Base-by-base conservation (phyloP, 345 rosid species). In the Hirschfeldia incana region DNA sequence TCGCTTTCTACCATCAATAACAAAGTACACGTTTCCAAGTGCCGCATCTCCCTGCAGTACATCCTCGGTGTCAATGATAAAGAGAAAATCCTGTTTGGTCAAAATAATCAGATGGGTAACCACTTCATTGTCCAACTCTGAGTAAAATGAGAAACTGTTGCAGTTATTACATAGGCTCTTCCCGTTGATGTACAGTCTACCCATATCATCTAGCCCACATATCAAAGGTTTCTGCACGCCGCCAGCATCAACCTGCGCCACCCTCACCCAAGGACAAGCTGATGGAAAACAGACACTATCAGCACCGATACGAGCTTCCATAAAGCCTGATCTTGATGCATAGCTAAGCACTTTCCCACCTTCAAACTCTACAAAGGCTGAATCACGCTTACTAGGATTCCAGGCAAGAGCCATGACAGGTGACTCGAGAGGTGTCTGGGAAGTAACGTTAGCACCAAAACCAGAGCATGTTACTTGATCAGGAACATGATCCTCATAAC, bases 41-140 rank as follows among this genome's bases (percentile, higher is more conserved):
- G 88, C 90, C 69, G 70, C 55, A 77, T 90, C 91, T 71, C 87
- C 93, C 72, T 80, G 78, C 76, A 88, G 76, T 79, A 89, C 81
- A 79, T 94, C 97, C 61, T 73, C 58, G 16, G 91, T 85, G 77
- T 91, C 98, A 72, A 91, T 86, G 76, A 91, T 77, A 85, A 87
- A 90, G 71, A 93, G 98, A 72, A 88, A 82, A 85, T 95, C 92
- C 60, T 95, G 99, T 83, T 89, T 93, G 63, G 96, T 90, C 81
- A 91, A 83, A 81, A 93, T 86, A 76, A 90, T 85, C 85, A 95
- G 81, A 88, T 95, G 98, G 33, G 97, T 88, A 69, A 83, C 86
- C 68, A 83, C 87, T 76, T 84, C 88, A 80, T 91, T 86, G n/a
- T 83, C 86, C 42, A 87, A 69, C 82, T 88, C 94, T 36, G 98